Evolutionary conservation across 345 rosid genomes (phyloP).

Genomic region (Heritiera fomes): DNA sequence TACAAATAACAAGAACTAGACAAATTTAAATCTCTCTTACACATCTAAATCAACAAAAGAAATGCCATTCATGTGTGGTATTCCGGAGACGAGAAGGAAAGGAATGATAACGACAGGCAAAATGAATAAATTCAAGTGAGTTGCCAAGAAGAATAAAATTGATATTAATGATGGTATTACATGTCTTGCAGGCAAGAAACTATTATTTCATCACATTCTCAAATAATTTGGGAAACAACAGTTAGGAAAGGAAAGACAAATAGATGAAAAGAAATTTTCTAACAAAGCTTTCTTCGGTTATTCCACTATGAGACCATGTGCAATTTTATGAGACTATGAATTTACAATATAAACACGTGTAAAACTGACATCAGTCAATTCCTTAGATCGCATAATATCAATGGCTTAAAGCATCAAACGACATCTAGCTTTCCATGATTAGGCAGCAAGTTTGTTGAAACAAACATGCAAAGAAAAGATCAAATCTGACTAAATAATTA

Average conservation of each 20-base stretch:
- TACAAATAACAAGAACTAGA: background rate
- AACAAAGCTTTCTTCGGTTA: background rate
- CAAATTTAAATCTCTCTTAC: background rate
- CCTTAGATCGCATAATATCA: background rate
- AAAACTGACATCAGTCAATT: background rate
- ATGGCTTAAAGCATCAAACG: background rate
- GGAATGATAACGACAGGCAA: background rate
- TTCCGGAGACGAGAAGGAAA: background rate
- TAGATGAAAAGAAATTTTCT: background rate
- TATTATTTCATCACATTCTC: background rate
- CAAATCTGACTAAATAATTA: background rate
- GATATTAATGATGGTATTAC: background rate
- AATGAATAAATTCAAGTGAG: background rate
- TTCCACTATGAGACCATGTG: background rate
- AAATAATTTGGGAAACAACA: background rate
- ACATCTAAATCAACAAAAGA: background rate
- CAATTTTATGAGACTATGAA: background rate
- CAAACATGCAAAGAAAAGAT: background rate
- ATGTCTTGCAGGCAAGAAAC: background rate
- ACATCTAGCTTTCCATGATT: background rate
- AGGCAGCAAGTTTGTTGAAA: background rate
- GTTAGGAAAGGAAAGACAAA: background rate
- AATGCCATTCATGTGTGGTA: no score
- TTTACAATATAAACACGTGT: background rate
- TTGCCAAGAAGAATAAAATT: background rate